These are phyloP conservation scores for Starmerella apicola DNA, from an alignment of 805 yeast genomes.

Conservation along the genomic window DNA sequence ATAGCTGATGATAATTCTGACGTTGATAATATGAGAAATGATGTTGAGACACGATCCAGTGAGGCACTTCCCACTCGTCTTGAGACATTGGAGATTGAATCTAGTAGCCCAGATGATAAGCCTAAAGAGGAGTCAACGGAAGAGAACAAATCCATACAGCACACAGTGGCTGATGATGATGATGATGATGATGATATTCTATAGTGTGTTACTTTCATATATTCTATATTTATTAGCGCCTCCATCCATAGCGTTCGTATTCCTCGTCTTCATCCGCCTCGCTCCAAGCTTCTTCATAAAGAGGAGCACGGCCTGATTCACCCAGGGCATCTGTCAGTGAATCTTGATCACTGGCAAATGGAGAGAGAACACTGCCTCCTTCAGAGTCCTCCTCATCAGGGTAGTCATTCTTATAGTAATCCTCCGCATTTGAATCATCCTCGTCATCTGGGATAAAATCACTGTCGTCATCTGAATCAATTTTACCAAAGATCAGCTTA, in stretches of 20 bases:
- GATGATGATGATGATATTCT: slow-evolving; percentile 6
- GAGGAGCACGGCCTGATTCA: too few species aligned
- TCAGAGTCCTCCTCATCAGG: slow-evolving; percentile 71
- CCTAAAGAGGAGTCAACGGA: too few species aligned
- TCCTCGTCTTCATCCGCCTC: slow-evolving; percentile 3
- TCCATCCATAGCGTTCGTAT: slow-evolving; percentile 10
- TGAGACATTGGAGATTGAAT: too few species aligned
- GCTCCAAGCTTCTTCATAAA: slow-evolving; percentile 13
- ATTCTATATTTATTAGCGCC: neutral
- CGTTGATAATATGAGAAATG: neutral
- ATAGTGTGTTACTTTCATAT: neutral
- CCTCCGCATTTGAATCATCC: slow-evolving; percentile 55
- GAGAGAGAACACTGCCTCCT: neutral
- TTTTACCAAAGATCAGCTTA: slow-evolving; percentile 30
- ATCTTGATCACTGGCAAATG: slow-evolving; percentile 10
- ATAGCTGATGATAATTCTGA: too few species aligned
- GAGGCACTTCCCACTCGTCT: too few species aligned
- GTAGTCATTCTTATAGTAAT: slow-evolving; percentile 81
- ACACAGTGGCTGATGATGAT: too few species aligned
- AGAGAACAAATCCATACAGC: too few species aligned
- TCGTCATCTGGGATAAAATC: slow-evolving; percentile 27
- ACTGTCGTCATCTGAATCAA: slow-evolving; percentile 24
- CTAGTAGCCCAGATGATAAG: too few species aligned
- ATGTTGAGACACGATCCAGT: neutral
- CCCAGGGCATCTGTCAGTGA: too few species aligned